Evolutionary conservation across 257 asterid genomes (phyloP).

Genomic region (Coffea eugenioides): DNA sequence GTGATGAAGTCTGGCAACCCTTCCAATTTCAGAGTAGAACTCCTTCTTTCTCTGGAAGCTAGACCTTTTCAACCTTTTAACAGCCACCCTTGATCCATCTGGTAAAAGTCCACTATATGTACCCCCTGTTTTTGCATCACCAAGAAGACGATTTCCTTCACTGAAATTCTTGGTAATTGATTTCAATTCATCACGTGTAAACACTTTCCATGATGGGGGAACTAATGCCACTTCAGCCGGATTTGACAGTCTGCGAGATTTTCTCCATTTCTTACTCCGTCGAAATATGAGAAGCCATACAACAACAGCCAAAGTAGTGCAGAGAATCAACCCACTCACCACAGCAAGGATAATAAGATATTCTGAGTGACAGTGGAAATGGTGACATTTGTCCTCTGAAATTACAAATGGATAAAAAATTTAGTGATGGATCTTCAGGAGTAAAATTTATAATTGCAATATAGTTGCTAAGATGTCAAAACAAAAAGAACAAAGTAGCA

Average conservation of each 20-base stretch:
- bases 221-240: slow-evolving; percentile 85
- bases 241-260: slow-evolving; percentile 68
- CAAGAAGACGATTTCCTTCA: slow-evolving; percentile 90
- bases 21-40: slow-evolving; percentile 92
- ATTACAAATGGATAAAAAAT: slow-evolving; percentile 15
- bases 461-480: not conserved
- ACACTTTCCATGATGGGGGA: slow-evolving; percentile 89
- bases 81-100: slow-evolving; percentile 91
- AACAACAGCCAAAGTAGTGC: slow-evolving; percentile 73
- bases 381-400: slow-evolving; percentile 69
- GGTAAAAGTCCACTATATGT: slow-evolving; percentile 88
- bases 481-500: slow-evolving; percentile 4
- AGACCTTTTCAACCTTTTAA: slow-evolving; percentile 87
- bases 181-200: slow-evolving; percentile 80
- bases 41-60: slow-evolving; percentile 95
- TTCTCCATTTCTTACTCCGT: slow-evolving; percentile 69
- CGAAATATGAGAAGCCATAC: slow-evolving; percentile 81
- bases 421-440: not conserved
- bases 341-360: slow-evolving; percentile 83
- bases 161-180: slow-evolving; percentile 92
- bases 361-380: slow-evolving; percentile 84
- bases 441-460: not conserved
- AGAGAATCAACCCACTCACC: slow-evolving; percentile 87
- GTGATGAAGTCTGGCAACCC: slow-evolving; percentile 89
- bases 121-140: slow-evolving; percentile 96